Conservation (phyloP, 169 alveolate species). For the Cytauxzoon felis region DNA sequence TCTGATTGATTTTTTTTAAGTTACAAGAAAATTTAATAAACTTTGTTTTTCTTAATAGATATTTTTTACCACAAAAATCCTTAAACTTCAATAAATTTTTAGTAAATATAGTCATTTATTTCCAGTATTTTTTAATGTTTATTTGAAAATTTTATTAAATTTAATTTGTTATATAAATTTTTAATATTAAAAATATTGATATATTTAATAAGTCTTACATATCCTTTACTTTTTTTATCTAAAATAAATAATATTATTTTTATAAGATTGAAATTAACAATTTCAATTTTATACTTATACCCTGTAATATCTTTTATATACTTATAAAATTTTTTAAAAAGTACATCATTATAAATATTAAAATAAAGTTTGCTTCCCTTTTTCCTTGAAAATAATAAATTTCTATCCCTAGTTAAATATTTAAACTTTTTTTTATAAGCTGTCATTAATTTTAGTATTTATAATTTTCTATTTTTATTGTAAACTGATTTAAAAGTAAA, state of each 20-base stretch:
- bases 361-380: constrained; percentile 33
- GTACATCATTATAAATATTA: constrained; percentile 6
- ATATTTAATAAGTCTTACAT: neutral
- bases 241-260: constrained; percentile 15
- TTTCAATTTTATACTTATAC: constrained; percentile 1
- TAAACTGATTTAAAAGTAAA: constrained; percentile 5
- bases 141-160: too few relatives aligned
- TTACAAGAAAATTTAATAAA: too few relatives aligned
- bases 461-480: constrained; percentile 20
- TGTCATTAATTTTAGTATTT: neutral
- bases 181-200: neutral
- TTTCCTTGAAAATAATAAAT: constrained; percentile 2
- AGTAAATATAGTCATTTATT: neutral
- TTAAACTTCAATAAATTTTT: neutral
- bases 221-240: constrained; percentile 5
- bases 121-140: too few relatives aligned
- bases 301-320: neutral
- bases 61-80: neutral
- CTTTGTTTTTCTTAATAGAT: neutral
- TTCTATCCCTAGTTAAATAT: too few relatives aligned
- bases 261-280: neutral
- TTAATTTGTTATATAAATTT: constrained; percentile 10
- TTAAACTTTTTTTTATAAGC: neutral
- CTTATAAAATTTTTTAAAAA: constrained; percentile 34
- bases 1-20: constrained; percentile 6